These are phyloP conservation scores for Circinella umbellata DNA, from an alignment of 371 early-diverging fungal genomes.

Conservation along the genomic window DNA sequence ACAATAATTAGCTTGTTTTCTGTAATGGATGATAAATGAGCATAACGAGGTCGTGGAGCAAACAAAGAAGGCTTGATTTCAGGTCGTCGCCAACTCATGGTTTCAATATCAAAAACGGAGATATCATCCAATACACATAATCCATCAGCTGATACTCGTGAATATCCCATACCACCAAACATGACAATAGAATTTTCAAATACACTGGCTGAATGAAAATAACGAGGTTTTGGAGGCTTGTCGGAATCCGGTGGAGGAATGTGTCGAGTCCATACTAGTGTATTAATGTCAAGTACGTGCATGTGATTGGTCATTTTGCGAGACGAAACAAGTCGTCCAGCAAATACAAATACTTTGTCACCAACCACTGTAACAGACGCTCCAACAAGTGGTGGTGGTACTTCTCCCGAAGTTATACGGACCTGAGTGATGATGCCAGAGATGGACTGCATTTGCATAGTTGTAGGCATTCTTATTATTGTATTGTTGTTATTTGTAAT, in stretches of 20 bases:
- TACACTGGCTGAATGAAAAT: slow-evolving; percentile 78
- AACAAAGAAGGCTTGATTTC: slow-evolving; percentile 51
- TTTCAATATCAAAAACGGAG: slow-evolving; percentile 65
- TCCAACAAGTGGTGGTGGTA: slow-evolving; percentile 82
- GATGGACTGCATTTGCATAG: slow-evolving; percentile 56
- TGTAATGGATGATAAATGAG: slow-evolving; percentile 68
- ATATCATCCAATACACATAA: slow-evolving; percentile 71
- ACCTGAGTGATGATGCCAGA: slow-evolving; percentile 71
- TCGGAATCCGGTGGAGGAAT: slow-evolving; percentile 49
- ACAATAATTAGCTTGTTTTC: slow-evolving; percentile 67
- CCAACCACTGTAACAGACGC: slow-evolving; percentile 73
- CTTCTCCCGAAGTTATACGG: slow-evolving; percentile 71
- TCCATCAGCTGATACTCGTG: slow-evolving; percentile 33
- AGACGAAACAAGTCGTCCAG: slow-evolving; percentile 71
- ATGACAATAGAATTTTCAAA: slow-evolving; percentile 56
- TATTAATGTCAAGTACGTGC: slow-evolving; percentile 68
- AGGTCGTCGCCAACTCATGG: slow-evolving; percentile 64
- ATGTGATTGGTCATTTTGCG: slow-evolving; percentile 77
- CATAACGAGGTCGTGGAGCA: slow-evolving; percentile 76
- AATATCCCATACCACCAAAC: slow-evolving; percentile 63
- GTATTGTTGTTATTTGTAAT: background rate
- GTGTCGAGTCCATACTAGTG: slow-evolving; percentile 66
- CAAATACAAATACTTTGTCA: slow-evolving; percentile 75
- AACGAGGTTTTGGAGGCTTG: slow-evolving; percentile 64
- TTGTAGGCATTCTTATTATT: slow-evolving; percentile 11